Percentiles rank a stretch among this genome's conserved stretches.
Evolutionary conservation across 2,329 filamentous ascomycete genomes (phyloP).

Genomic region (Cephalotrichum gorgonifer): DNA sequence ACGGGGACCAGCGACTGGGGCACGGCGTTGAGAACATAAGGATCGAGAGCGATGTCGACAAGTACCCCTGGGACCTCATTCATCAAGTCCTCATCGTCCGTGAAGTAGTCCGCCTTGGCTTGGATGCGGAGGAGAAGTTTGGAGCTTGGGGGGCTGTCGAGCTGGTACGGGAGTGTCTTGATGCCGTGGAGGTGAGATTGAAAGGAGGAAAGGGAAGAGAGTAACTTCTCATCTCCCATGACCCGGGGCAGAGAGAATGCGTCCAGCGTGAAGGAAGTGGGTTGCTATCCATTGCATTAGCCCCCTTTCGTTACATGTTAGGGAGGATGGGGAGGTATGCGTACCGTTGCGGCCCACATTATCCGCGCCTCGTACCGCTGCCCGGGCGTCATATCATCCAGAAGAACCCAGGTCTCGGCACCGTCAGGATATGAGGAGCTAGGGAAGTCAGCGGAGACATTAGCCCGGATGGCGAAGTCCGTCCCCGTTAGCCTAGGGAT

Average conservation of each 20-base stretch:
- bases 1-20: conserved; percentile 70
- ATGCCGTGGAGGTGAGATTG: neutral
- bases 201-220: conserved; percentile 27
- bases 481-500: conserved; percentile 55
- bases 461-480: conserved; percentile 45
- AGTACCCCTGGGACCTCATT: conserved; percentile 58
- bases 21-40: conserved; percentile 69
- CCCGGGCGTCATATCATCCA: conserved; percentile 57
- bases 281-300: conserved; percentile 52
- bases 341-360: conserved; percentile 87
- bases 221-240: conserved; percentile 29
- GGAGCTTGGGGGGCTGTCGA: conserved; percentile 15
- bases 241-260: conserved; percentile 52
- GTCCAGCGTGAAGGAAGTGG: conserved; percentile 65
- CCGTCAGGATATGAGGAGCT: conserved; percentile 40
- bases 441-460: conserved; percentile 60
- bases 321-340: conserved; percentile 20
- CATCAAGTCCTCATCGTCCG: conserved; percentile 67
- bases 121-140: conserved; percentile 63
- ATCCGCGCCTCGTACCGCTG: conserved; percentile 84
- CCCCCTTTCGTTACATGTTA: neutral
- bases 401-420: conserved; percentile 65
- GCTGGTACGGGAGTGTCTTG: conserved; percentile 25
- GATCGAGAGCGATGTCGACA: conserved; percentile 78
- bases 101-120: conserved; percentile 78